Percentiles rank a stretch among this genome's conserved stretches.
These are phyloP conservation scores for Eucalyptus sp. DNA, from an alignment of 345 rosid species.

Conservation along the genomic window DNA sequence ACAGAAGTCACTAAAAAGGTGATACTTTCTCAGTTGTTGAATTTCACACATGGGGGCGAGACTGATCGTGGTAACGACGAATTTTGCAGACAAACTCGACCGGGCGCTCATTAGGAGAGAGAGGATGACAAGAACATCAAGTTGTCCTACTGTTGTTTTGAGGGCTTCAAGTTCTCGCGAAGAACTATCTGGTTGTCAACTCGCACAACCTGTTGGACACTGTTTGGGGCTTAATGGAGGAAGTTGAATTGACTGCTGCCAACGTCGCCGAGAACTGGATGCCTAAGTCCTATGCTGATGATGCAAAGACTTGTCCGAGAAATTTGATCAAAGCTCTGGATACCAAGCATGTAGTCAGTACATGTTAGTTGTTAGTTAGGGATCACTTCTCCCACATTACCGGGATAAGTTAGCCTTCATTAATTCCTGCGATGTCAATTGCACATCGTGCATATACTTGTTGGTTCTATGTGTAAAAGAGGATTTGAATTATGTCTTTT, in stretches of 20 bases:
- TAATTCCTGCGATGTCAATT: too few species aligned
- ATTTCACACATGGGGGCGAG: constrained; percentile 14
- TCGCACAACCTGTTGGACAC: constrained; percentile 1
- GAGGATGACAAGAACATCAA: constrained; percentile 23
- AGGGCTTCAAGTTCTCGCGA: constrained; percentile 18
- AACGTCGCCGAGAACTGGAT: constrained; percentile 23
- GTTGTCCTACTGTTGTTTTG: constrained; percentile 13
- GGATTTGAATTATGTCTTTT: too few species aligned
- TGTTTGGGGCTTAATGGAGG: not conserved
- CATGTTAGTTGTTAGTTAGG: too few species aligned
- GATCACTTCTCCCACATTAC: too few species aligned
- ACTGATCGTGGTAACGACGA: constrained; percentile 5
- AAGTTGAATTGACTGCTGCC: constrained; percentile 3
- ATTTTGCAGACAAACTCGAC: constrained; percentile 12
- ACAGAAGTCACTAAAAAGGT: not conserved
- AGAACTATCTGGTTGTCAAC: constrained; percentile 1
- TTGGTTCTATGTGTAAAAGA: too few species aligned
- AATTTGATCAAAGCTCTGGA: too few species aligned
- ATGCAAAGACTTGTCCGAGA: too few species aligned
- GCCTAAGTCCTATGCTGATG: not conserved
- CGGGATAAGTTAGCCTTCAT: too few species aligned
- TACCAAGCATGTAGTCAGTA: too few species aligned
- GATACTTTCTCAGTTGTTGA: constrained; percentile 17
- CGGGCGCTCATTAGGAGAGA: not conserved
- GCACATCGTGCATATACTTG: too few species aligned